Evolutionary conservation across 768 basidiomycete species (phyloP).

Genomic region (Lentinula detonsa): DNA sequence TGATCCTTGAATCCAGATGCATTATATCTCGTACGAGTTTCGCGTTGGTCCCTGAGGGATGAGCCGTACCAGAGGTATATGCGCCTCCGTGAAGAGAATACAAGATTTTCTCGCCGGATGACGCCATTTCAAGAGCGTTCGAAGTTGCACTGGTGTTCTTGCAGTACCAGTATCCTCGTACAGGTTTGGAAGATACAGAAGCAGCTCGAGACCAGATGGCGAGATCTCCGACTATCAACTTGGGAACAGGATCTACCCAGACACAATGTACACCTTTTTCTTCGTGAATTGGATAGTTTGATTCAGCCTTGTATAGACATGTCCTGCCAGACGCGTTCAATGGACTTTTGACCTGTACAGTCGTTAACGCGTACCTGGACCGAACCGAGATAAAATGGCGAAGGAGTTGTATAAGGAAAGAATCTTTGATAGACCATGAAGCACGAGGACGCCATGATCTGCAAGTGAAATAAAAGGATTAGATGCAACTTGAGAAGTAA

Average conservation of each 20-base stretch:
- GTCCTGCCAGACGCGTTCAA: slow-evolving; percentile 19
- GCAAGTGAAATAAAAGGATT: not conserved
- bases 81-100: slow-evolving; percentile 60
- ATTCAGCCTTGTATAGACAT: slow-evolving; percentile 29
- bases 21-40: slow-evolving; percentile 41
- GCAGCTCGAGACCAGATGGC: slow-evolving; percentile 31
- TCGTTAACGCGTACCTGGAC: slow-evolving; percentile 18
- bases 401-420: not conserved
- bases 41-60: slow-evolving; percentile 42
- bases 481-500: not conserved
- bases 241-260: slow-evolving; percentile 39
- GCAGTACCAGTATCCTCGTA: slow-evolving; percentile 56
- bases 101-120: slow-evolving; percentile 48
- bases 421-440: slow-evolving; percentile 34
- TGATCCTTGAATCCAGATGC: slow-evolving; percentile 32
- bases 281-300: slow-evolving; percentile 29
- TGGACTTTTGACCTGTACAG: not conserved
- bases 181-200: slow-evolving; percentile 31
- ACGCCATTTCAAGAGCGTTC: slow-evolving; percentile 25
- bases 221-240: slow-evolving; percentile 39
- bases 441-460: slow-evolving; percentile 38
- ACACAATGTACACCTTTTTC: slow-evolving; percentile 38
- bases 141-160: slow-evolving; percentile 28
- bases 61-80: slow-evolving; percentile 47
- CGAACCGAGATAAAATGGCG: slow-evolving; percentile 9